phyloP scores from a whole-genome alignment of 75 land plant genomes.

The Pseudotsuga menziesii region DNA sequence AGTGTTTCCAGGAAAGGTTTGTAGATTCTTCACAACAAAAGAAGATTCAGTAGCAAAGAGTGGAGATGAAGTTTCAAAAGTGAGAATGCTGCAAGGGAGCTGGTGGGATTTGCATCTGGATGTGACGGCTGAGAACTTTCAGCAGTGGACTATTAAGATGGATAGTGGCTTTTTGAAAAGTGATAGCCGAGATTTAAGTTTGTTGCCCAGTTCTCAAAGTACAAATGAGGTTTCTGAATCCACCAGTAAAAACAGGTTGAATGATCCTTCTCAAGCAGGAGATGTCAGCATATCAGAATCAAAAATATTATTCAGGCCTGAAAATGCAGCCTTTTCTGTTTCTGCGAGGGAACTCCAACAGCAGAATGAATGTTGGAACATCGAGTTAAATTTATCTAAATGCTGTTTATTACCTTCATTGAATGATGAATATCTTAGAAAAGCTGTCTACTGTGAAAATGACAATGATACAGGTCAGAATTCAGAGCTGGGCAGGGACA shows the following conservation, averaged over 20 bases:
- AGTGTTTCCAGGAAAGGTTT: background rate
- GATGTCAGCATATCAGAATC: background rate
- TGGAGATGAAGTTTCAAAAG: background rate
- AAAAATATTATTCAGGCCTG: conserved; percentile 19
- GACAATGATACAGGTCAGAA: background rate
- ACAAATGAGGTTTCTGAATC: conserved; percentile 1
- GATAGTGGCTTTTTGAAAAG: background rate
- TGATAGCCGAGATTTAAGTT: background rate
- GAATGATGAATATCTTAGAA: conserved; percentile 54
- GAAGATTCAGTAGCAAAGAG: background rate
- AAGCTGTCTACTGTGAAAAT: conserved; percentile 43
- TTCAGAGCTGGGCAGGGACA: conserved; percentile 1
- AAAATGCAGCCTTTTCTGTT: conserved; percentile 41
- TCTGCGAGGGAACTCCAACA: conserved; percentile 18
- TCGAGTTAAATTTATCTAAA: conserved; percentile 39
- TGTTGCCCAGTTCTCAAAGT: background rate
- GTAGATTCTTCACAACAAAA: background rate
- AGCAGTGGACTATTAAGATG: background rate
- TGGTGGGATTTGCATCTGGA: background rate
- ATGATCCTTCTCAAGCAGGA: background rate
- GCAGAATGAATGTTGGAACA: conserved; percentile 34
- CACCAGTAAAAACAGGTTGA: background rate
- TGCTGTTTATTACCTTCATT: conserved; percentile 51
- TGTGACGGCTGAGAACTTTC: background rate
- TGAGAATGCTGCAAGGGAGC: background rate